Base-by-base conservation (phyloP, 2,329 filamentous ascomycete genomes). In the Chaetomiaceae sp. region DNA sequence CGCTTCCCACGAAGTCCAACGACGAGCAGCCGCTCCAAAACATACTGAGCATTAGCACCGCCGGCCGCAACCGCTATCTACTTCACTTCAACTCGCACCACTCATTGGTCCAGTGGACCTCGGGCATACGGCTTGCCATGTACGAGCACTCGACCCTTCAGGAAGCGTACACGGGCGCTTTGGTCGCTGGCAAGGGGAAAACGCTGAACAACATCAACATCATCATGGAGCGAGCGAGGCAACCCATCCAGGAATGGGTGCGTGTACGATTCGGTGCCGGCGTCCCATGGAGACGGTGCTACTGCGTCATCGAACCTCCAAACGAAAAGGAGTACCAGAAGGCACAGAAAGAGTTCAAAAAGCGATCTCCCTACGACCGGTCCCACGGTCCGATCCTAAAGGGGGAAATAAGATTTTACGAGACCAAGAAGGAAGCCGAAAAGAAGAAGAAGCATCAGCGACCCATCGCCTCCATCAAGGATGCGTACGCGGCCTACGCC, bases 31-130 rank as follows among this genome's bases (percentile, higher is more conserved):
- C 87, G 14, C 72, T 98, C 44, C 88, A 95, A 62, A 96, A 98
- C 59, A 91, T 98, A 33, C 78, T 98, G 39, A 96, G 90, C 66
- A 81, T 98, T 49, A 97, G 89, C 6, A 98, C 93, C 9, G 93
- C 93, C 17, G 93, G 90, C 38, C 87, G 89, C 61, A 98, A 98
- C 65, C 84, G 93, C 56, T 97, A 96, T 62, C 74, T 98, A 1
- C 75, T 98, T 30, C 93, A 97, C 65, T 98, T 98, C 70, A 95
- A 94, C 65, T 95, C 91, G 0, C 81, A 91, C 56, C 86, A 95
- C 61, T 95, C 91, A 0, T 73, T 98, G 45, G 84, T 90, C 3
- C 90, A 97, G 67, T 98, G 93, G 93, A 95, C 93, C 1, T 86
- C 93, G 14, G 88, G 86, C 36, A 97, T 98, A 56, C 83, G 93